Base-by-base conservation (phyloP, 345 rosid species). In the Eucalyptus fibrosa region DNA sequence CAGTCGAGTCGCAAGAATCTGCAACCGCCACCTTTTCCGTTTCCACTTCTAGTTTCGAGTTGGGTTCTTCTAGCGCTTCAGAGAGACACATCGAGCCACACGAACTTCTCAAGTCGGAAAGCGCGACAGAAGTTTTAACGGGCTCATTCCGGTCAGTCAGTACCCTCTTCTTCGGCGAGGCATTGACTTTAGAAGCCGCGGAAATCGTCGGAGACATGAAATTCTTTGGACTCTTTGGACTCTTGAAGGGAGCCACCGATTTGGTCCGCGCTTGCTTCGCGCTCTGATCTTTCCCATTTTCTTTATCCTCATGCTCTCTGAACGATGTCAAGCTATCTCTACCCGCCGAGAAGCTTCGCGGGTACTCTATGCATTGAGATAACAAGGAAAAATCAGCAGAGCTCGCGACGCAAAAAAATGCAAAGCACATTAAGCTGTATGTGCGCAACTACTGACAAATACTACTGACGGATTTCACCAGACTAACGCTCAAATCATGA, bases 131-230 rank as follows among this genome's bases (percentile, higher is more conserved):
- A 55, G 94, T 91, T 30, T 93, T 91, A 91, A 89, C 80, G 28
- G 91, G 67, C 87, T 96, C 97, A 40, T 94, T 95, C 90, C 91
- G 94, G 77, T 96, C 98, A 5, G 92, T 89, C 91, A 97, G 94
- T 19, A 97, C 90, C 90, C 92, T 95, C 95, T 96, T 97, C 92
- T 95, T 95, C 28, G 98, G 97, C 4, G 98, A 96, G 62, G 97
- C 67, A 87, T 90, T 92, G 90, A 96, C 88, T 90, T 97, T 96
- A 18, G 98, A 97, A 89, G 93, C 97, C 3, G 99, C 98, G 87
- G 98, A 96, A 40, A 96, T 94, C 49, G 99, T 96, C 26, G 98
- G 98, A 85, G 97, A 95, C 99, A 95, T 97, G 92, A 97, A 97
- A 92, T 95, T 92, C 95, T 94, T 97, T 40, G 93, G 86, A 80